Conservation (phyloP, 2,329 filamentous ascomycete species). For the Diaporthe sp. region DNA sequence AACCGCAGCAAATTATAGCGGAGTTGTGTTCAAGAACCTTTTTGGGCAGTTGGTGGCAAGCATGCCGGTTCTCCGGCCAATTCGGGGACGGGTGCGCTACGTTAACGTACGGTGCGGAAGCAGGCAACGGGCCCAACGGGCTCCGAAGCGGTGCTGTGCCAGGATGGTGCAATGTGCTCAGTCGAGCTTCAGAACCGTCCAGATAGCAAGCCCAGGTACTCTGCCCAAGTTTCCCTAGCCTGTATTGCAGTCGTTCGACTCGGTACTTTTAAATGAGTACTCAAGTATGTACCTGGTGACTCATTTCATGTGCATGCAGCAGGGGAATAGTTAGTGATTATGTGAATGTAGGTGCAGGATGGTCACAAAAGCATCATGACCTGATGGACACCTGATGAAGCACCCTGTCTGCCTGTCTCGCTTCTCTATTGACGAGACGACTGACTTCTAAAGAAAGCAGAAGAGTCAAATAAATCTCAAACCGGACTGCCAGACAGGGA, state of each 20-base stretch:
- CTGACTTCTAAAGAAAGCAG: slow-evolving; percentile 1
- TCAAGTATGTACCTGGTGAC: not conserved
- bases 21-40: slow-evolving; percentile 22
- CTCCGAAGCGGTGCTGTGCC: not conserved
- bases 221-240: not conserved
- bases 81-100: slow-evolving; percentile 10
- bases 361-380: not conserved
- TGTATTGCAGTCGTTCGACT: not conserved
- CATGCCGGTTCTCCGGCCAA: not conserved
- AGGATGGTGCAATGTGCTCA: not conserved
- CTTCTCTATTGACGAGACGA: not conserved
- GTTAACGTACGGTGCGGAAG: not conserved
- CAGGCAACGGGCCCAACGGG: slow-evolving; percentile 10
- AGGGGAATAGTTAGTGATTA: not conserved
- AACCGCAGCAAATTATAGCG: not conserved
- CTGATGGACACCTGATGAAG: not conserved
- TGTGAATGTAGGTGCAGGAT: not conserved
- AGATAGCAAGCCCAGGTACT: not conserved
- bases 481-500: not conserved
- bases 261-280: not conserved
- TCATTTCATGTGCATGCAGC: not conserved
- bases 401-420: not conserved
- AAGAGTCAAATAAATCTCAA: slow-evolving; percentile 2
- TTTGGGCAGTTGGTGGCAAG: not conserved
- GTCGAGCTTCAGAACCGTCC: not conserved